Evolutionary conservation across 2,329 filamentous ascomycete species (phyloP), one percentile per base, ranked within the genome.

Genomic region (Pseudogymnoascus verrucosus): DNA sequence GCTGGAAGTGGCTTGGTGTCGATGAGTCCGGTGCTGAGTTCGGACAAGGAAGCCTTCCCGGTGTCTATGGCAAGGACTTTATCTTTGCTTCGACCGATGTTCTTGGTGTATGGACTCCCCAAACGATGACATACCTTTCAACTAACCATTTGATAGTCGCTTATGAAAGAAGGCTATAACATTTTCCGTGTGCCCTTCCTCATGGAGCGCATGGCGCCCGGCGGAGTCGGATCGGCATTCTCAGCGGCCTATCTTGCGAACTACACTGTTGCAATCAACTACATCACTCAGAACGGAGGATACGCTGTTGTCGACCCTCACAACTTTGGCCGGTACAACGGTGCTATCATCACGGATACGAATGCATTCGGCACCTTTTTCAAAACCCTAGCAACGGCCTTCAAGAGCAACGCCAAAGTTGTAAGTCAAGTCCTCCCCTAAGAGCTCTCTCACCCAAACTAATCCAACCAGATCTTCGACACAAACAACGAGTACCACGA

Each of bases 11-110:
- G 61, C 21, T 63, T 14, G 68, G 68, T 60, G 70, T 69, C 44
- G 71, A 70, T 60, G 71, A 86, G 70, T 81, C 83, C 19, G 85
- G 84, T 11, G 84, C 84, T 44, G 86, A 89, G 68, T 88, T 88
- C 65, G 85, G 85, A 42, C 77, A 82, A 64, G 75, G 70, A 23
- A 79, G 76, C 62, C 75, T 86, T 34, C 85, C 85, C 1, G 85
- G 85, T 8, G 73, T 73, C 1, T 77, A 82, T 63, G 79, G 78
- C 60, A 86, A 78, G 62, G 83, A 88, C 68, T 89, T 82, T 69
- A 85, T 76, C 21, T 88, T 60, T 60, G 57, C 31, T 60, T 60
- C 57, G 57, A 60, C 57, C 57, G 44, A 28, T 51, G 44, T 51
- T 51, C 44, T 51, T 10, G 44, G 44, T 1, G 44, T 51, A 51